Conservation (phyloP, 2,329 filamentous ascomycete species). For the Fusarium musae region DNA sequence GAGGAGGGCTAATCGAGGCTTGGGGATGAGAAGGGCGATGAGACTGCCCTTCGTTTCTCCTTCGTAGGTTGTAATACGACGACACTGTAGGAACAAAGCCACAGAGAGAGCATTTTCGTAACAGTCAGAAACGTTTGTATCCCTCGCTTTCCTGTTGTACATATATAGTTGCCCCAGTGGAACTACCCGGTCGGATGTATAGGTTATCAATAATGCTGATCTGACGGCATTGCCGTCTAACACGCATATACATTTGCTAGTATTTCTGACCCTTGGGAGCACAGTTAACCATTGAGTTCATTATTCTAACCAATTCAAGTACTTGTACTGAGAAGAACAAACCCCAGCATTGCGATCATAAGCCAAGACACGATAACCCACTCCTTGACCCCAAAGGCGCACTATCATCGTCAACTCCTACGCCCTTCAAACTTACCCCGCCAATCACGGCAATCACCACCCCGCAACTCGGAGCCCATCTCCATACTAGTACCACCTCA, state of each 20-base stretch:
- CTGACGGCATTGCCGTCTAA: neutral
- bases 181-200: neutral
- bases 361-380: neutral
- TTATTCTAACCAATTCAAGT: neutral
- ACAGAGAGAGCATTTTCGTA: too few relatives aligned
- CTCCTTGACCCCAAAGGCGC: slow-evolving; percentile 15
- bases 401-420: neutral
- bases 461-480: slow-evolving; percentile 17
- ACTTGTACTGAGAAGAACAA: neutral
- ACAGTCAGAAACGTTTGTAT: neutral
- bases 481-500: neutral
- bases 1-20: neutral
- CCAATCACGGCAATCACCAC: slow-evolving; percentile 9
- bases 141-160: neutral
- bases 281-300: neutral
- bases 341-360: neutral
- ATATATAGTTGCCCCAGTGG: neutral
- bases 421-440: slow-evolving; percentile 29
- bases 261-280: neutral
- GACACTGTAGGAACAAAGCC: neutral
- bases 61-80: neutral
- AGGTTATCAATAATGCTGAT: too few relatives aligned
- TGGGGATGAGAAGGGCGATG: neutral
- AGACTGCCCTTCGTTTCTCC: neutral
- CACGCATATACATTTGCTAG: neutral